These are phyloP conservation scores for Raphanus hybrid DNA, from an alignment of 441 rosid genomes.

Conservation along the genomic window DNA sequence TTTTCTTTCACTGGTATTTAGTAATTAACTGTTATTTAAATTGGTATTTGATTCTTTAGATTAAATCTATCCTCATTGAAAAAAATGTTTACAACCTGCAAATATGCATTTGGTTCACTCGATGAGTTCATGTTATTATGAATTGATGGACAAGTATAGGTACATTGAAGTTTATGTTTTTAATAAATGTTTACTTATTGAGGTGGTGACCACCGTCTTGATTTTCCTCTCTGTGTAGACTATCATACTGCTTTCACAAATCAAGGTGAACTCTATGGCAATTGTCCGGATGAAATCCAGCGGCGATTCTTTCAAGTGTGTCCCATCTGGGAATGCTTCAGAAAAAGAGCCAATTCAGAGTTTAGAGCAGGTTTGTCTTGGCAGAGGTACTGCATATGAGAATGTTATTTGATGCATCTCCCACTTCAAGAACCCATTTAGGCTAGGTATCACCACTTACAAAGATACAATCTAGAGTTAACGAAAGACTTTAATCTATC, in stretches of 20 bases:
- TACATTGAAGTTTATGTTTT: constrained; percentile 10
- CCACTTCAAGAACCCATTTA: not conserved
- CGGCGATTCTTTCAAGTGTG: constrained; percentile 41
- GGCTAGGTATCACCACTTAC: constrained; percentile 11
- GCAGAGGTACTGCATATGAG: constrained; percentile 33
- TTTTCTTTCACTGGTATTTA: not conserved
- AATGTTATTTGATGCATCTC: constrained; percentile 17
- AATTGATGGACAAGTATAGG: constrained; percentile 1
- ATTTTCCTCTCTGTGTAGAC: constrained; percentile 53
- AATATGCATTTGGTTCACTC: constrained; percentile 10
- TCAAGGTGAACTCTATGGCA: constrained; percentile 83
- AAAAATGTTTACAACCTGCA: not conserved
- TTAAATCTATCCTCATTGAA: constrained; percentile 1
- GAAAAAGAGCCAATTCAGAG: constrained; percentile 49
- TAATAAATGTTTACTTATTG: not conserved
- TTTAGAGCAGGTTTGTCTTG: constrained; percentile 73
- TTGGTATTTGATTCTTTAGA: not conserved
- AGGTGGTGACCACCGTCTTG: constrained; percentile 19
- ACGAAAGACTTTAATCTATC: not conserved
- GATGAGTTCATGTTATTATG: constrained; percentile 5
- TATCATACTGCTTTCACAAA: constrained; percentile 72
- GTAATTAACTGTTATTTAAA: not conserved
- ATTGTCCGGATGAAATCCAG: constrained; percentile 70
- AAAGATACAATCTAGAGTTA: not conserved
- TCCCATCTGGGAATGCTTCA: constrained; percentile 45